Evolutionary conservation across 768 basidiomycete genomes (phyloP).

Genomic region (Paxillus involutus): DNA sequence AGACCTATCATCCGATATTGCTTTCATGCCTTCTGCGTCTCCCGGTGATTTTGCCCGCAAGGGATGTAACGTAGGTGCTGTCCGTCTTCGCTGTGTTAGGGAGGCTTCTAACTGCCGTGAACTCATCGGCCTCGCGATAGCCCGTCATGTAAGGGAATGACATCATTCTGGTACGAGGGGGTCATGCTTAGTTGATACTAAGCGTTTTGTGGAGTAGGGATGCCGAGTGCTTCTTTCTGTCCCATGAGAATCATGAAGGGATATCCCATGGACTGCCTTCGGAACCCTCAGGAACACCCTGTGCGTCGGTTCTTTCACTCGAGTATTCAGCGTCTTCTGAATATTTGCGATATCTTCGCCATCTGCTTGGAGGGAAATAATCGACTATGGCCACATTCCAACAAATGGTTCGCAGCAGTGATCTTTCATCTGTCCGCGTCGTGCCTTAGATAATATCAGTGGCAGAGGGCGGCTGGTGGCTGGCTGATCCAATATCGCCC

Average conservation of each 20-base stretch:
- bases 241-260: slow-evolving; percentile 2
- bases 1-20: neutral
- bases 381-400: no score
- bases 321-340: no score
- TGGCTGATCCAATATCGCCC: no score
- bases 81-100: neutral
- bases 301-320: slow-evolving; percentile 2
- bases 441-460: no score
- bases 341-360: no score
- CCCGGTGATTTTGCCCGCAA: neutral
- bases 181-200: neutral
- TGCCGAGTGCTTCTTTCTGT: neutral
- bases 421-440: no score
- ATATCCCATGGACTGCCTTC: neutral
- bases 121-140: no score
- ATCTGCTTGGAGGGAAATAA: no score
- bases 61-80: neutral
- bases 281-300: neutral
- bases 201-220: neutral
- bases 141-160: neutral
- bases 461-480: no score
- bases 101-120: neutral
- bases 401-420: no score
- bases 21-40: neutral
- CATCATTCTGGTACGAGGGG: neutral